phyloP scores from a whole-genome alignment of 1,139 yeast species.

The Scheffersomyces segobiensis region DNA sequence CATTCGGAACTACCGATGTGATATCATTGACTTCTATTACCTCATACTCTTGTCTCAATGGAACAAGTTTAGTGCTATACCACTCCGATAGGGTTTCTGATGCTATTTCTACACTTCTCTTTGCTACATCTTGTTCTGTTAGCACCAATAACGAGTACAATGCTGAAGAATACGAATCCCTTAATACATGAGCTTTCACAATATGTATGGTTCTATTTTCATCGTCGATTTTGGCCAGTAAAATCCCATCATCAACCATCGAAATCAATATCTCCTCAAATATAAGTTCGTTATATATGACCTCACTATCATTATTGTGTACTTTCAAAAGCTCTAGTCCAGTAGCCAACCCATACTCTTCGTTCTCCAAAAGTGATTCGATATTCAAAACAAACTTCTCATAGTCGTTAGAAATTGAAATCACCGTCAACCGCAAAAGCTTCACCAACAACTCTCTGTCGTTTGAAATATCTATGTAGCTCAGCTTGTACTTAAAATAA shows the following conservation, averaged over 20 bases:
- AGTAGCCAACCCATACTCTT: constrained; percentile 20
- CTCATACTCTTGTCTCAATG: constrained; percentile 10
- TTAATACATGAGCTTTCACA: constrained; percentile 15
- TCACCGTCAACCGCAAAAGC: constrained; percentile 29
- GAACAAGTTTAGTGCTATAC: constrained; percentile 20
- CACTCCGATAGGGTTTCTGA: constrained; percentile 18
- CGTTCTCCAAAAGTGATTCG: constrained; percentile 13
- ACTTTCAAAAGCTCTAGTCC: constrained; percentile 10
- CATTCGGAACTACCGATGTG: neutral
- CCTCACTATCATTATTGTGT: constrained; percentile 2
- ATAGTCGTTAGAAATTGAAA: constrained; percentile 24
- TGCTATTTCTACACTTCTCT: constrained; percentile 18
- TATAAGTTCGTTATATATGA: constrained; percentile 4
- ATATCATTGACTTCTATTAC: neutral
- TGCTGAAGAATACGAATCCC: constrained; percentile 34
- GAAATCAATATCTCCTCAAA: constrained; percentile 22
- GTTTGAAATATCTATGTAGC: constrained; percentile 15
- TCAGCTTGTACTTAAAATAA: constrained; percentile 20
- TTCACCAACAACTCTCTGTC: constrained; percentile 17
- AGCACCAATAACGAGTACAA: constrained; percentile 22
- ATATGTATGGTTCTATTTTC: constrained; percentile 18
- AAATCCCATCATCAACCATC: constrained; percentile 24
- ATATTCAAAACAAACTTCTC: constrained; percentile 22
- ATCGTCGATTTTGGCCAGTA: constrained; percentile 33
- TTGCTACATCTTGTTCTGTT: constrained; percentile 21